These are phyloP conservation scores for Rhododendron molle DNA, from an alignment of 148 eudicot genomes.

Conservation along the genomic window DNA sequence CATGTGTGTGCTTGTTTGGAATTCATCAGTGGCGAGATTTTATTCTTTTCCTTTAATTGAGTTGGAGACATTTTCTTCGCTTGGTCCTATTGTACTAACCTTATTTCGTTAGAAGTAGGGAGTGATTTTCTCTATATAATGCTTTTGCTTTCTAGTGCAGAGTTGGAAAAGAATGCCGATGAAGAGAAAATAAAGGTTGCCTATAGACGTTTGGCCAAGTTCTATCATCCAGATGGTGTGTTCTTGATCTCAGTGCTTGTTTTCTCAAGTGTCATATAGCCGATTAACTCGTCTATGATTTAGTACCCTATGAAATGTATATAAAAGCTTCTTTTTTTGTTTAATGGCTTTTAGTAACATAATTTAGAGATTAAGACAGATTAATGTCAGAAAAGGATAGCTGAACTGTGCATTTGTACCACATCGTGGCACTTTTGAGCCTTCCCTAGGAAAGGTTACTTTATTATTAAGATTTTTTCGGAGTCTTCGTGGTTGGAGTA, in stretches of 20 bases:
- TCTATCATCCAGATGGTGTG: slow-evolving; percentile 98
- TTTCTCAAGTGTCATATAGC: neutral
- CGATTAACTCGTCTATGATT: neutral
- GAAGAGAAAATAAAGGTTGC: slow-evolving; percentile 72
- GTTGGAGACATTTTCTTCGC: neutral
- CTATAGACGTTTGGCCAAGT: slow-evolving; percentile 87
- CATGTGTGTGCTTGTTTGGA: slow-evolving; percentile 2
- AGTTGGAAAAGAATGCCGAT: slow-evolving; percentile 80
- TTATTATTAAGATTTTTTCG: neutral
- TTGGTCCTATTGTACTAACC: neutral
- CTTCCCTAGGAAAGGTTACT: neutral
- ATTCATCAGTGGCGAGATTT: neutral
- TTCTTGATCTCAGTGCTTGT: slow-evolving; percentile 16
- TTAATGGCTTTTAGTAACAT: slow-evolving; percentile 1
- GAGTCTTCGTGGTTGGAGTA: neutral
- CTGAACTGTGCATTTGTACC: neutral
- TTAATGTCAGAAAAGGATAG: neutral
- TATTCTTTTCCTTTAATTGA: neutral
- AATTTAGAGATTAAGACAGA: neutral
- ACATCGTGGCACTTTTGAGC: neutral
- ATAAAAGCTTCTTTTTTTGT: neutral
- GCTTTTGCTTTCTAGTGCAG: slow-evolving; percentile 36
- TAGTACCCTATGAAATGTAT: neutral
- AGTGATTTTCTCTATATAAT: neutral
- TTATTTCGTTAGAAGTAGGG: neutral